phyloP scores from a whole-genome alignment of 2,329 filamentous ascomycete genomes.

The Remersonia thermophila region DNA sequence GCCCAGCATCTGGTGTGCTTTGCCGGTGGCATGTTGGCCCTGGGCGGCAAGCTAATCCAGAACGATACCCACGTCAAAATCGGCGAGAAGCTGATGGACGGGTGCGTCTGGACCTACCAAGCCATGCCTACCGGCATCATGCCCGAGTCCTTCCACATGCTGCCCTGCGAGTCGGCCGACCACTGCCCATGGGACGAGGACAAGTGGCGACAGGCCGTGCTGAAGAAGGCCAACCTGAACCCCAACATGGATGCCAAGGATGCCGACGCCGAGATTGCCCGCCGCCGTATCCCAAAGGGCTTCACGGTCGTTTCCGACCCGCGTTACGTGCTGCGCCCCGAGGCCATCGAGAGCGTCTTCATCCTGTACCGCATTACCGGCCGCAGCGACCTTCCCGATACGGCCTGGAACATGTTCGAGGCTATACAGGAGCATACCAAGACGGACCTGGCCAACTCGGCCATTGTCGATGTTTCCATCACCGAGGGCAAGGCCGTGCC shows the following conservation, averaged over 20 bases:
- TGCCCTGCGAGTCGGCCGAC: constrained; percentile 28
- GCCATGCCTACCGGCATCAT: constrained; percentile 42
- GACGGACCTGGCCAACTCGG: constrained; percentile 36
- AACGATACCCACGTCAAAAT: constrained; percentile 39
- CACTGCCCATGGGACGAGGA: constrained; percentile 41
- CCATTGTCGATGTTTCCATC: constrained; percentile 37
- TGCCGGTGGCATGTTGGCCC: constrained; percentile 55
- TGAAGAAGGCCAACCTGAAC: constrained; percentile 24
- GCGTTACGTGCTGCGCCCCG: constrained; percentile 33
- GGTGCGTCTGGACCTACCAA: constrained; percentile 51
- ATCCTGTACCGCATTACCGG: constrained; percentile 41
- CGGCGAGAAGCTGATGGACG: constrained; percentile 45
- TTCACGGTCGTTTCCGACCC: constrained; percentile 46
- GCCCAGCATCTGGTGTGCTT: constrained; percentile 56
- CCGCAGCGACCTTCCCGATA: constrained; percentile 33
- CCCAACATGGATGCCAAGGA: not conserved
- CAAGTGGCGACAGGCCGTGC: constrained; percentile 16
- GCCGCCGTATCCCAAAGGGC: constrained; percentile 33
- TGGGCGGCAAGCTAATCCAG: constrained; percentile 51
- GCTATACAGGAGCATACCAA: constrained; percentile 32
- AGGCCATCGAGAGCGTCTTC: constrained; percentile 31
- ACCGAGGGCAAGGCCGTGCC: constrained; percentile 20
- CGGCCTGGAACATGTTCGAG: constrained; percentile 41
- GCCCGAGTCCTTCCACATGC: constrained; percentile 30
- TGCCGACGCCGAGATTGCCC: constrained; percentile 3